These are phyloP conservation scores for Syncephalastrum monosporum DNA, from an alignment of 371 early-diverging fungal species.

Conservation along the genomic window DNA sequence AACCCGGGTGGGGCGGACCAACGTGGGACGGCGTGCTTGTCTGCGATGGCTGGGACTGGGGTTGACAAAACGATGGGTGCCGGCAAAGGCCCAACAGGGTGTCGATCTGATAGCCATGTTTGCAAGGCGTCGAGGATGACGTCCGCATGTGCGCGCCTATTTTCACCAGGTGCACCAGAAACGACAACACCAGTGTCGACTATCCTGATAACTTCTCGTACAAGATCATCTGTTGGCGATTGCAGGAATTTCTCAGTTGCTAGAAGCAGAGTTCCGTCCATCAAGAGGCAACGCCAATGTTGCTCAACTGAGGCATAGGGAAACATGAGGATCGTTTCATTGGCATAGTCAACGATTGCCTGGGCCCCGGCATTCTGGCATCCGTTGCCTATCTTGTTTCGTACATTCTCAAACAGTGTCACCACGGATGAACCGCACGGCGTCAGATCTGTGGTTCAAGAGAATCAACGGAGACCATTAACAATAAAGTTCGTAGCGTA, in stretches of 20 bases:
- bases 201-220: conserved; percentile 32
- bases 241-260: conserved; percentile 16
- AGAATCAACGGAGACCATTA: no score
- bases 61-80: neutral
- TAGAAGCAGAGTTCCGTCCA: conserved; percentile 53
- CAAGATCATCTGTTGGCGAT: conserved; percentile 11
- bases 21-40: conserved; percentile 18
- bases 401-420: no score
- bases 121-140: conserved; percentile 34
- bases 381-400: no score
- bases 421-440: no score
- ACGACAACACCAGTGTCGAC: conserved; percentile 55
- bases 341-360: conserved; percentile 27
- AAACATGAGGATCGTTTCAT: conserved; percentile 27
- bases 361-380: no score
- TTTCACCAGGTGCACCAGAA: conserved; percentile 52
- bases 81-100: neutral
- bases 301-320: conserved; percentile 49
- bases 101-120: conserved; percentile 2
- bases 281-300: conserved; percentile 56
- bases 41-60: conserved; percentile 4
- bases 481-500: no score
- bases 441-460: no score
- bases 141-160: conserved; percentile 35
- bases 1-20: conserved; percentile 18